Evolutionary conservation across 2,329 filamentous ascomycete genomes (phyloP), one percentile per base, ranked within the genome.

Genomic region (Hypomyces perniciosus): DNA sequence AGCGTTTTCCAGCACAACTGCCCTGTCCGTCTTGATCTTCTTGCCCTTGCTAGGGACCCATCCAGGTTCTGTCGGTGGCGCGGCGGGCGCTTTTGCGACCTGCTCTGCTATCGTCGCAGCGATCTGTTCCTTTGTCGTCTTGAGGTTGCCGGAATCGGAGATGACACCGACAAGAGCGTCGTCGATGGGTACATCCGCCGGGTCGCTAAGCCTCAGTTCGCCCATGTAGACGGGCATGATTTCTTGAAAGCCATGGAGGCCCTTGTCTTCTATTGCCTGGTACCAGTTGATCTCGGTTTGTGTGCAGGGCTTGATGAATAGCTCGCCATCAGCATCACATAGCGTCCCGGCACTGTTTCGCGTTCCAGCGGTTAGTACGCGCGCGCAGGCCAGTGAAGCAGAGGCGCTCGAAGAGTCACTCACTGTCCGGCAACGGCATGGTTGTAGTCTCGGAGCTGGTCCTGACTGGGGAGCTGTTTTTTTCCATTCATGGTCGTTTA

Each of bases 291-390:
- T 83, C 72, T 99, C 93, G 56, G 84, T 78, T 56, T 83, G 72
- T 0, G 88, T 95, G 68, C 92, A 97, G 13, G 93, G 93, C 71
- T 99, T 99, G 65, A 96, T 89, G 66, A 99, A 88, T 33, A 97
- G 76, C 56, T 86, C 82, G 65, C 93, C 93, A 48, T 88, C 83
- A 50, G 80, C 76, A 63, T 95, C 90, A 65, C 86, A 90, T 61
- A 95, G 81, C 43, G 95, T 92, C 57, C 93, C 93, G 59, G 95
- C 91, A 72, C 91, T 96, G 64, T 26, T 26, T 27, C 37, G 44
- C 39, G 46, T 26, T 34, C 35, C 5, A 35, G 46, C 34, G 27
- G 52, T 44, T 47, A 31, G 35, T 13, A 37, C 3, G 28, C 31
- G 9, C 40, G 34, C 10, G 34, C 34, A 41, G 38, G 12, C n/a